Conservation (phyloP, 2,329 filamentous ascomycete genomes). For the Scedosporium dehoogii region DNA sequence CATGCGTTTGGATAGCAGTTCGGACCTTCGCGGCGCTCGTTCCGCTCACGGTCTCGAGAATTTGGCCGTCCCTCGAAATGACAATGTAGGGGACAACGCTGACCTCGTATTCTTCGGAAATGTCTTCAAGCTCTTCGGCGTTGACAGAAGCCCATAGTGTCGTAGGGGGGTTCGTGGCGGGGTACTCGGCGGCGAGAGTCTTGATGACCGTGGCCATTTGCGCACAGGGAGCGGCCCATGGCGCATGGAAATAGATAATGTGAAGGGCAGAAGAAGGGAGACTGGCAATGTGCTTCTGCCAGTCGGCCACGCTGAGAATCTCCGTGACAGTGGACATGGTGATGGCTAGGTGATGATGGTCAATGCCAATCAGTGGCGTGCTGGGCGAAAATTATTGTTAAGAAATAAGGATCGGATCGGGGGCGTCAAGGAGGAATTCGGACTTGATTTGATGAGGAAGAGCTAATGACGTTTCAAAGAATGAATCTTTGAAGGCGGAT, state of each 20-base stretch:
- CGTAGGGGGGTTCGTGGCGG: conserved; percentile 51
- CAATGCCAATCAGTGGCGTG: neutral
- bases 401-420: no score
- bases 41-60: conserved; percentile 79
- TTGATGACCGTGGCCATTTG: conserved; percentile 85
- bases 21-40: conserved; percentile 82
- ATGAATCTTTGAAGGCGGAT: no score
- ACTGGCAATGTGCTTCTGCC: conserved; percentile 56
- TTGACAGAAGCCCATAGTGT: conserved; percentile 86
- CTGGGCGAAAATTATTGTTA: no score
- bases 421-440: neutral
- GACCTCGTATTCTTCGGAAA: conserved; percentile 88
- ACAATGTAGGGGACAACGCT: conserved; percentile 90
- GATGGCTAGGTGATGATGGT: neutral
- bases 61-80: conserved; percentile 62
- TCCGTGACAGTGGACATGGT: conserved; percentile 68
- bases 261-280: conserved; percentile 63
- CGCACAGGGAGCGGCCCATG: conserved; percentile 91
- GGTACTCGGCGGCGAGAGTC: conserved; percentile 79
- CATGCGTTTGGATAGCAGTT: conserved; percentile 74
- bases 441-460: neutral
- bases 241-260: conserved; percentile 88
- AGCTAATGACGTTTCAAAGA: no score
- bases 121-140: conserved; percentile 85
- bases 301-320: conserved; percentile 63